phyloP scores from a whole-genome alignment of 2,329 filamentous ascomycete genomes.

The Pezicula neosporulosa region DNA sequence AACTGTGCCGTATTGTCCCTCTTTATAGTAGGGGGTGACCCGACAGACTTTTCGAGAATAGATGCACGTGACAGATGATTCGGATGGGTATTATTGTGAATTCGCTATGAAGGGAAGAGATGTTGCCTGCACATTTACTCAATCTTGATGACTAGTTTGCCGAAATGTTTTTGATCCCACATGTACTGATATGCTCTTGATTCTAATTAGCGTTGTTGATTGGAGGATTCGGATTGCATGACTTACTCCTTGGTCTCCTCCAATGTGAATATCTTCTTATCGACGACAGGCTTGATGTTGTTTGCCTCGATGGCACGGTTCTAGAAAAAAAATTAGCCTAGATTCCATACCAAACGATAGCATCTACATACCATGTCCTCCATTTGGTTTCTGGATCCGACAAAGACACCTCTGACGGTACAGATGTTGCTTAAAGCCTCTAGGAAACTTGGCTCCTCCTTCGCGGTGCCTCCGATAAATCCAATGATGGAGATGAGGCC shows the following conservation, averaged over 20 bases:
- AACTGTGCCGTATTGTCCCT: too few relatives aligned
- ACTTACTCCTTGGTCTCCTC: conserved; percentile 39
- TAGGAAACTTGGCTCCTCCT: conserved; percentile 27
- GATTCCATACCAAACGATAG: not conserved
- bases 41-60: too few relatives aligned
- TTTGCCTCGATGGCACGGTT: conserved; percentile 45
- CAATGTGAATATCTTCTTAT: conserved; percentile 40
- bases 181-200: conserved; percentile 44
- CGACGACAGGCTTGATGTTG: conserved; percentile 42
- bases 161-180: conserved; percentile 48
- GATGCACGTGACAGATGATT: too few relatives aligned
- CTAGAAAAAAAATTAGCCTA: conserved; percentile 11
- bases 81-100: too few relatives aligned
- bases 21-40: too few relatives aligned
- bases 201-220: not conserved
- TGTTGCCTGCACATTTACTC: conserved; percentile 8
- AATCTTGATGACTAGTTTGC: conserved; percentile 41
- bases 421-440: conserved; percentile 29
- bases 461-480: conserved; percentile 26
- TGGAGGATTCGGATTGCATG: not conserved
- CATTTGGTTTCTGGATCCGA: conserved; percentile 43
- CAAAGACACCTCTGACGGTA: conserved; percentile 43
- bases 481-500: conserved; percentile 37
- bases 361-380: conserved; percentile 39
- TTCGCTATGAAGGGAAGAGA: too few relatives aligned